Evolutionary conservation across 345 rosid genomes (phyloP).

Genomic region (Eucalyptus globulus): DNA sequence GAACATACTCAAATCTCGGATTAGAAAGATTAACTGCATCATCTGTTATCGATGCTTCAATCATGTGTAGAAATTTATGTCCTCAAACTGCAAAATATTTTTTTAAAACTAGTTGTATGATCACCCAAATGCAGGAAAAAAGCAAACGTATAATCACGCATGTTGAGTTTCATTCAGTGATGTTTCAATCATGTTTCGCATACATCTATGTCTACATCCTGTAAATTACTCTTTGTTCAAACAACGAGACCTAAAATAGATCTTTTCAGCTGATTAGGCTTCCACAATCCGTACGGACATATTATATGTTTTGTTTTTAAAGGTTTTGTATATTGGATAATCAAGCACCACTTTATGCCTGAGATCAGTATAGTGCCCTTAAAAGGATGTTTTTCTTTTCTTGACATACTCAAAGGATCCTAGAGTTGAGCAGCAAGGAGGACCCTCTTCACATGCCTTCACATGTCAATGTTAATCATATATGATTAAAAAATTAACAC

Average conservation of each 20-base stretch:
- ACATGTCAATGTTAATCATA: constrained; percentile 22
- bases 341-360: neutral
- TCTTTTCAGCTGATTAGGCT: neutral
- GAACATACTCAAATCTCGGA: neutral
- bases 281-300: neutral
- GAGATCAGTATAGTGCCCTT: neutral
- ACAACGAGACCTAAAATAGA: neutral
- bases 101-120: neutral
- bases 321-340: neutral
- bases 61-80: neutral
- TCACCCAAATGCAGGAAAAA: neutral
- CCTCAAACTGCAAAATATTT: neutral
- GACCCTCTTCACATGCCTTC: constrained; percentile 62
- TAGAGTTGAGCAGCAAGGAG: constrained; percentile 20
- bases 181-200: neutral
- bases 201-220: neutral
- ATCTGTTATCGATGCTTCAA: neutral
- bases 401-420: constrained; percentile 3
- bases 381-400: neutral
- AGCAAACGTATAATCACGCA: neutral
- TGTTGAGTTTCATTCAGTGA: neutral
- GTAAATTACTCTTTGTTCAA: neutral
- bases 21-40: neutral
- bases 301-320: neutral
- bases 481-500: neutral